Evolutionary conservation across 2,329 filamentous ascomycete species (phyloP), one percentile per base, ranked within the genome.

Genomic region (Dactylonectria estremocensis): DNA sequence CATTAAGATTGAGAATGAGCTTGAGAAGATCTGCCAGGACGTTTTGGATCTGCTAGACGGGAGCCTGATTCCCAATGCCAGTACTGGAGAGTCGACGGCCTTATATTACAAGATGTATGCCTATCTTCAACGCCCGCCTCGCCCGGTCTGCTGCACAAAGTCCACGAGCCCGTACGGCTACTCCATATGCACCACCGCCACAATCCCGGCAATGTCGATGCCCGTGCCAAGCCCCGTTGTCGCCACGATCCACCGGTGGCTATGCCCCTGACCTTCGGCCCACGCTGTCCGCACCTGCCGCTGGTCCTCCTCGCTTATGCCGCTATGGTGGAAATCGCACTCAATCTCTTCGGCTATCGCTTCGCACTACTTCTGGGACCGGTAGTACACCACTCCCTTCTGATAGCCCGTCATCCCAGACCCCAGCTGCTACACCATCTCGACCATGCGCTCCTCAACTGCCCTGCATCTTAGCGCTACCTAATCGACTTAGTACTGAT

Each of bases 1-100:
- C 81, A 91, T 95, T 87, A 98, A 98, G 93, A 98, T 98, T 80
- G 95, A 98, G 90, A 89, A 88, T 79, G 95, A 98, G 89, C 92
- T 98, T 78, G 95, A 96, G 90, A 93, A 95, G 88, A 94, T 98
- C 85, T 98, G 95, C 90, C 91, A 97, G 87, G 95, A 98, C 88
- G 94, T 98, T 77, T 92, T 98, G 77, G 92, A 97, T 79, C 95
- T 98, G 77, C 89, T 98, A 74, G 95, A 98, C 83, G 89, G 97
- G 80, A 92, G 91, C 82, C 89, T 98, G 80, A 98, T 98, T 82
- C 95, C 95, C 84, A 95, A 96, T 85, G 95, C 95, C 81, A 93
- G 95, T 85, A 93, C 93, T 76, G 95, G 95, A 87, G 95, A 98
- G 90, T 97, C 95, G 83, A 98, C n/a, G n/a, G n/a, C n/a, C n/a